These are phyloP conservation scores for Pulveroboletus sp. DNA, from an alignment of 768 basidiomycete species.

Conservation along the genomic window DNA sequence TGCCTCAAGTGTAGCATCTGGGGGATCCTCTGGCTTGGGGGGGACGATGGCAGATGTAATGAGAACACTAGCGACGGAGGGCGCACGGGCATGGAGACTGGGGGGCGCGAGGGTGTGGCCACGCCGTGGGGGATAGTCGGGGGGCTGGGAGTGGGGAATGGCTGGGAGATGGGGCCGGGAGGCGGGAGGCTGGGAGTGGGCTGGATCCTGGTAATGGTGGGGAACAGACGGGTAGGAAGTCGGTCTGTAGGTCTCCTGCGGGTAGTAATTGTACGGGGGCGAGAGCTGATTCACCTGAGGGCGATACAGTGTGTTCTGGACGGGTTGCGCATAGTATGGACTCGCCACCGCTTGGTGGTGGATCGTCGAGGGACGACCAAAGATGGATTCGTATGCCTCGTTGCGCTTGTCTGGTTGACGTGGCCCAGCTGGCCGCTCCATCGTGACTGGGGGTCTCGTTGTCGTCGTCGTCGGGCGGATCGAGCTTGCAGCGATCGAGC, in stretches of 20 bases:
- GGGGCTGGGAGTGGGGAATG: constrained; percentile 13
- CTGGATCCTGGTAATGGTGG: constrained; percentile 21
- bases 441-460: constrained; percentile 16
- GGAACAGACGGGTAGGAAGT: constrained; percentile 42
- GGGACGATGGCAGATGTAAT: constrained; percentile 40
- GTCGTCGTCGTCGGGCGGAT: background rate
- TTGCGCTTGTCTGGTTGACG: constrained; percentile 64
- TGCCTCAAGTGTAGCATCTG: constrained; percentile 43
- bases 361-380: constrained; percentile 64
- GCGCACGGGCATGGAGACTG: constrained; percentile 40
- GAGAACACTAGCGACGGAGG: constrained; percentile 46
- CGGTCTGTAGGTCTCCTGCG: constrained; percentile 41
- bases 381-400: constrained; percentile 83
- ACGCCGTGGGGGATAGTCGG: constrained; percentile 22
- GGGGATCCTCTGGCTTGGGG: constrained; percentile 46
- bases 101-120: constrained; percentile 35
- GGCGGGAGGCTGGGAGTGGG: constrained; percentile 36
- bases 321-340: constrained; percentile 17
- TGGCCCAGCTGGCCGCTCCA: constrained; percentile 60
- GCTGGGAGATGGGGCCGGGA: constrained; percentile 18
- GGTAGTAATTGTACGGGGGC: constrained; percentile 39
- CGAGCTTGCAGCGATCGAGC: constrained; percentile 6
- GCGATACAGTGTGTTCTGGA: constrained; percentile 16
- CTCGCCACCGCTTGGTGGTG: constrained; percentile 39
- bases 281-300: constrained; percentile 27